Evolutionary conservation across 148 eudicot genomes (phyloP), one percentile per base, ranked within the genome.

Genomic region (Pouteria glomerata): DNA sequence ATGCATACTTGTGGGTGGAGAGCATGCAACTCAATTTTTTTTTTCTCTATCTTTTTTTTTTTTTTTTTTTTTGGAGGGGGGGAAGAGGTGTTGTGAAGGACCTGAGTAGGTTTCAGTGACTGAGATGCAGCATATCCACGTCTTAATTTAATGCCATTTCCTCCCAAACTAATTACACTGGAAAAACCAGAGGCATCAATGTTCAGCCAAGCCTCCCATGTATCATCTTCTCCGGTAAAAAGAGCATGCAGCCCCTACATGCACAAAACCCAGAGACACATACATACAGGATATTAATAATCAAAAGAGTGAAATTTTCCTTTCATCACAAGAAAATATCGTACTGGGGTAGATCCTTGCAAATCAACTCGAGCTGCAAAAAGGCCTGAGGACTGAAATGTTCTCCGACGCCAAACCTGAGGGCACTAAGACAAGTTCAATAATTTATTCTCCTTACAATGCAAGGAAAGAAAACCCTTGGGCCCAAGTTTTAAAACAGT

Each of bases 201-300:
- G 77, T 82, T 85, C 64, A 96, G 82, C 97, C 96, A 96, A 69
- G 99, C 99, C 78, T 96, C 97, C 97, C 99, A 96, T 29, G 99
- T 90, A 82, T 83, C 85, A 81, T 96, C 99, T 78, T 96, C 99
- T 68, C 99, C 97, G 61, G 90, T 90, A 65, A 92, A 92, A 74
- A 92, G 96, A 35, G 89, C 97, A 88, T 92, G 89, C 65, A 92
- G 76, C 67, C 96, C 99, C 99, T 92, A 59, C 64, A 86, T 48
- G 58, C 69, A 76, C 26, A 70, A 61, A 73, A 73, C 23, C 41
- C 52, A 69, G 34, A 57, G 47, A 35, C 4, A 47, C 6, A 34
- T 47, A 59, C 5, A 50, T 18, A 29, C 19, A 53, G 27, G 23
- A 34, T n/a, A 27, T 67, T 52, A 59, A 37, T 31, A 27, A 56